Evolutionary conservation across 345 rosid genomes (phyloP).

Genomic region (Carallia pectinifolia): DNA sequence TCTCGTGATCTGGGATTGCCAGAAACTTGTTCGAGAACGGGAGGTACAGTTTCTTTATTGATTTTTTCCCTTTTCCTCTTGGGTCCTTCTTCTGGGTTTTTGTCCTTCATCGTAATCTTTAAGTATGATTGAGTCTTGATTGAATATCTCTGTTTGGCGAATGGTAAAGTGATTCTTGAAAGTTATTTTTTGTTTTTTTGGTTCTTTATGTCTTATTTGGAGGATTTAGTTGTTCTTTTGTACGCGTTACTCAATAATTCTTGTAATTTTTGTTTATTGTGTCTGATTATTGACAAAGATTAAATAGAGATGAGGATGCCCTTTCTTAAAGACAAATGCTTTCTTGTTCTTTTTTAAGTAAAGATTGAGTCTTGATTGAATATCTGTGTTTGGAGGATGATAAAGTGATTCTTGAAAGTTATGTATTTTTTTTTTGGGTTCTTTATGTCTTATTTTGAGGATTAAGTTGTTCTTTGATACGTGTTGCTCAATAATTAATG

Average conservation of each 20-base stretch:
- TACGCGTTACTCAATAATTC: too few species aligned
- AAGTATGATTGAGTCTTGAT: background rate
- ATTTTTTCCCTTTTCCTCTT: too few species aligned
- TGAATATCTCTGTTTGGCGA: background rate
- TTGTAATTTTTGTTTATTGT: too few species aligned
- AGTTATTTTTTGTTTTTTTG: background rate
- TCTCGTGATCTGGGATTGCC: constrained; percentile 80
- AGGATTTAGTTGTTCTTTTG: too few species aligned
- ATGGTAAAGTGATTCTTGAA: background rate
- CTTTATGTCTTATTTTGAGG: too few species aligned
- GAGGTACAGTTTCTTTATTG: constrained; percentile 40
- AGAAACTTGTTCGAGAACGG: constrained; percentile 66
- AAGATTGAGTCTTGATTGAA: background rate
- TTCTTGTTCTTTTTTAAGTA: background rate
- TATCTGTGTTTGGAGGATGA: background rate
- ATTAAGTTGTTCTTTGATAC: too few species aligned
- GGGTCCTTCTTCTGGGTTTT: background rate
- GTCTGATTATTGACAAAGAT: too few species aligned
- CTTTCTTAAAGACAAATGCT: too few species aligned
- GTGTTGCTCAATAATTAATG: too few species aligned
- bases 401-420: background rate
- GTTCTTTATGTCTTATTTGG: background rate
- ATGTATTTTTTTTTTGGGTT: background rate
- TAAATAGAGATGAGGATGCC: too few species aligned
- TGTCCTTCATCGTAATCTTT: background rate